Evolutionary conservation across 352 stramenopile genomes (phyloP).

Genomic region (Pythium aristosporum): DNA sequence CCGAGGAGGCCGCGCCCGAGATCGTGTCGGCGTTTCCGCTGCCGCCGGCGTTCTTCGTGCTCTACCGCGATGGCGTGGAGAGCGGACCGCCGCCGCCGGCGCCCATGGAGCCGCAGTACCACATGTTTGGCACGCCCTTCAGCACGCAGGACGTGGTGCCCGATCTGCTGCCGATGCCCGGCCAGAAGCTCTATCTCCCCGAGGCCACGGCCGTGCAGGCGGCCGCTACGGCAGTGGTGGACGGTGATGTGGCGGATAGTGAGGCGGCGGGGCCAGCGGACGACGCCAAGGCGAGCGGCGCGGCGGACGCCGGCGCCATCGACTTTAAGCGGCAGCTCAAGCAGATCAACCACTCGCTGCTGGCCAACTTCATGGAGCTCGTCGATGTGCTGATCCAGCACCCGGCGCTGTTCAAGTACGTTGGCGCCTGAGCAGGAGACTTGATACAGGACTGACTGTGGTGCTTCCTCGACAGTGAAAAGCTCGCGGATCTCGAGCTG

Average conservation of each 20-base stretch:
- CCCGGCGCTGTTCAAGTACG: slow-evolving; percentile 79
- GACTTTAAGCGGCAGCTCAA: slow-evolving; percentile 85
- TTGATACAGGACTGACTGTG: neutral
- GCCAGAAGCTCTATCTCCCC: slow-evolving; percentile 61
- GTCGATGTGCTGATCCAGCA: slow-evolving; percentile 82
- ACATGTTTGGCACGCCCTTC: slow-evolving; percentile 86
- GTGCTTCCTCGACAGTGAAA: slow-evolving; percentile 43
- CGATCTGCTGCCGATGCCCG: slow-evolving; percentile 58
- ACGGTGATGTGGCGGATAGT: neutral
- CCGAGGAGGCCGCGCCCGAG: slow-evolving; percentile 55
- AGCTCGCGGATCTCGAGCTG: slow-evolving; percentile 83
- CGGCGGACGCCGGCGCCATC: slow-evolving; percentile 21
- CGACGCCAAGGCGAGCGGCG: slow-evolving; percentile 4
- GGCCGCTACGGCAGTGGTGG: neutral
- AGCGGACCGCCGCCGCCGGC: slow-evolving; percentile 55
- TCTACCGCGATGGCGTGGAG: slow-evolving; percentile 60
- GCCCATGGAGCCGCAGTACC: slow-evolving; percentile 77
- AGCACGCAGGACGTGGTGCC: slow-evolving; percentile 81
- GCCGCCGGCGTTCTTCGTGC: slow-evolving; percentile 73
- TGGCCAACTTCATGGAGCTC: slow-evolving; percentile 83
- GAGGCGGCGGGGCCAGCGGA: neutral
- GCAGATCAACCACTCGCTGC: slow-evolving; percentile 81
- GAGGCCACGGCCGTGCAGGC: neutral
- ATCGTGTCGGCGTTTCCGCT: slow-evolving; percentile 84
- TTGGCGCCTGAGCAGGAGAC: slow-evolving; percentile 5